phyloP scores from a whole-genome alignment of 345 rosid species.

The Raphanus sativus region DNA sequence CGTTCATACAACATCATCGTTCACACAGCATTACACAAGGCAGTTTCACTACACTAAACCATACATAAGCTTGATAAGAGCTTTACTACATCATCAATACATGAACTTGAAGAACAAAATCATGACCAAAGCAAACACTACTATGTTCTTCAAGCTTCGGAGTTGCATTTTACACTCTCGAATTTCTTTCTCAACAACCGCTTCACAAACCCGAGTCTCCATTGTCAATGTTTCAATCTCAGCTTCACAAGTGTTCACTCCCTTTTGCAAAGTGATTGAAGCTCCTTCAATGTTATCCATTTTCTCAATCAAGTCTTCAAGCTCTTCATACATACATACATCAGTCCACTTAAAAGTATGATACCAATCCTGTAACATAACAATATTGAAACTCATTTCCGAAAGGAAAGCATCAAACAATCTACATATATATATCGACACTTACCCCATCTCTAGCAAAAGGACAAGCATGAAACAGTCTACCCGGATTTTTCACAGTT shows the following conservation, averaged over 20 bases:
- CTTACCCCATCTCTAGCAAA: not conserved
- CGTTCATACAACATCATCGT: not conserved
- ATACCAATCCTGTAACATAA: not conserved
- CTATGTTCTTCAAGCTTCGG: not conserved
- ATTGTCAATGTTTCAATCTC: not conserved
- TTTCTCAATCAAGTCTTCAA: not conserved
- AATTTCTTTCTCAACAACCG: not conserved
- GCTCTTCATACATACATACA: not conserved
- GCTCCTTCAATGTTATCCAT: not conserved
- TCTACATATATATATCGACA: not conserved
- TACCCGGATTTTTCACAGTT: not conserved
- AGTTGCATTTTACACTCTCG: not conserved
- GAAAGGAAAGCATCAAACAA: not conserved
- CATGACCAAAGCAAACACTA: not conserved
- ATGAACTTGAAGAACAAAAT: not conserved
- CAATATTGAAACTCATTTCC: not conserved
- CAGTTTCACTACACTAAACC: not conserved
- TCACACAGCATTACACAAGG: not conserved
- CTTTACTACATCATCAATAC: not conserved
- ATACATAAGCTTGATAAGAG: not conserved
- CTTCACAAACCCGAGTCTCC: not conserved
- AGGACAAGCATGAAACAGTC: not conserved
- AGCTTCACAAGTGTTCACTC: not conserved
- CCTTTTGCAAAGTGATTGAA: not conserved
- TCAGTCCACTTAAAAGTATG: not conserved